Evolutionary conservation across 352 stramenopile genomes (phyloP).

Genomic region (Phytopythium boreale): DNA sequence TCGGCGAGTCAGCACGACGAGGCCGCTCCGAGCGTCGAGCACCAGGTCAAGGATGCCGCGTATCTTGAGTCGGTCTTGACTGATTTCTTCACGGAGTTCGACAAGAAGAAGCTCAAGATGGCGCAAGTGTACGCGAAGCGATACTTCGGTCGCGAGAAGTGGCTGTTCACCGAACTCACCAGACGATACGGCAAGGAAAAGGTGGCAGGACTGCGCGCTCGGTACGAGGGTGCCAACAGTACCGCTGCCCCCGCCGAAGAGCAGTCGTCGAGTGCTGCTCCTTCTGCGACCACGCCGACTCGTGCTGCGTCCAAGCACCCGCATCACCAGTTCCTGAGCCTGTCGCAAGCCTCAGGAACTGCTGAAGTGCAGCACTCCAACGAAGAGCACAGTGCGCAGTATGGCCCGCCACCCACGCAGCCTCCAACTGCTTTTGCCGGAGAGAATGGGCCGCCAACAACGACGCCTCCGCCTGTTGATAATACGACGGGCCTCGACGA

Average conservation of each 20-base stretch:
- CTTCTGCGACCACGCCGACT: background rate
- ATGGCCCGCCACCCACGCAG: background rate
- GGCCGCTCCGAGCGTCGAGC: background rate
- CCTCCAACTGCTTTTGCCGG: background rate
- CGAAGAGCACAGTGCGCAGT: background rate
- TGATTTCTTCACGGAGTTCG: constrained; percentile 61
- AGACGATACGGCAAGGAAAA: constrained; percentile 57
- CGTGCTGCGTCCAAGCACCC: constrained; percentile 15
- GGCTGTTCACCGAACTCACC: constrained; percentile 59
- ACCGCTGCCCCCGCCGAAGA: background rate
- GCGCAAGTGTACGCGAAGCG: constrained; percentile 59
- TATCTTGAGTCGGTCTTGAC: constrained; percentile 54
- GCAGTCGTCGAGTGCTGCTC: background rate
- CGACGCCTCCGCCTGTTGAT: background rate
- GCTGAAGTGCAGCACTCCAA: background rate
- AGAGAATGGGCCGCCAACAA: background rate
- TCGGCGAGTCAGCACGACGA: background rate
- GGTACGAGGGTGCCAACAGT: constrained; percentile 15
- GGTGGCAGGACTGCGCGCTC: constrained; percentile 34
- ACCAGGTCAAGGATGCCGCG: constrained; percentile 9
- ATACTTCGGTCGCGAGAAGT: constrained; percentile 67
- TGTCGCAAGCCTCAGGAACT: background rate
- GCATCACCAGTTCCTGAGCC: constrained; percentile 26
- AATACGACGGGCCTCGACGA: background rate
- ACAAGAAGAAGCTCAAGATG: constrained; percentile 61